Evolutionary conservation across 352 stramenopile species (phyloP).

Genomic region (Pythium apleroticum): DNA sequence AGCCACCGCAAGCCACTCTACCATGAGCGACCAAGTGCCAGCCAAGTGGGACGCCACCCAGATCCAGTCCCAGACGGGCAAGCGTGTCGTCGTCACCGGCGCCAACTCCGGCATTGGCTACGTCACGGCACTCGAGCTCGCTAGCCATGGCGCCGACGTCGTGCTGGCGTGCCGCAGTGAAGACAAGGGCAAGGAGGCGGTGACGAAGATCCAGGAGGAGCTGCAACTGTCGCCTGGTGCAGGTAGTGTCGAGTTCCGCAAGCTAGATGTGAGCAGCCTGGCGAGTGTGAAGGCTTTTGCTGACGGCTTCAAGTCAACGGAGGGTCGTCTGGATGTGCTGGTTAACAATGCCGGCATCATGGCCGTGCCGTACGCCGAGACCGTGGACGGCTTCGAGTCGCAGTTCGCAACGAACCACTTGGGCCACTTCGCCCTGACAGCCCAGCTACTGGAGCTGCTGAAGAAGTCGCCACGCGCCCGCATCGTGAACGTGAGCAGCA

Average conservation of each 20-base stretch:
- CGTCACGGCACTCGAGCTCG: slow-evolving; percentile 73
- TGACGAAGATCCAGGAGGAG: not conserved
- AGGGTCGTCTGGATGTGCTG: not conserved
- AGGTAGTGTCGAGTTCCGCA: not conserved
- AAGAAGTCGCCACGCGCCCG: not conserved
- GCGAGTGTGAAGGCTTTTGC: not conserved
- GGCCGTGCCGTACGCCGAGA: slow-evolving; percentile 27
- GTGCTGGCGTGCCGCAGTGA: not conserved
- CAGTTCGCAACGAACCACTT: slow-evolving; percentile 43
- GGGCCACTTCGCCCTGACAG: slow-evolving; percentile 25
- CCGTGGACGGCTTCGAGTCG: slow-evolving; percentile 28
- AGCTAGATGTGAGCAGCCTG: not conserved
- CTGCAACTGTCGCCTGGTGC: not conserved
- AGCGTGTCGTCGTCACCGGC: slow-evolving; percentile 77
- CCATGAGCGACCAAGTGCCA: not conserved
- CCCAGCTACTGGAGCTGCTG: not conserved
- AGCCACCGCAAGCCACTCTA: not conserved
- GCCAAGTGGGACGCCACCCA: slow-evolving; percentile 5
- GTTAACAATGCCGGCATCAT: slow-evolving; percentile 25
- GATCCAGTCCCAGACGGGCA: slow-evolving; percentile 29
- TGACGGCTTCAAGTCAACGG: not conserved
- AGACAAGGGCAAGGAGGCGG: not conserved
- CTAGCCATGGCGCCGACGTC: slow-evolving; percentile 54
- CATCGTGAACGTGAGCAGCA: not conserved
- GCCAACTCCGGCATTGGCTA: slow-evolving; percentile 78